A percentile compares a stretch with the other conserved stretches of the same genome.
phyloP scores from a whole-genome alignment of 352 stramenopile genomes.

The Pelagophyceae sp. region DNA sequence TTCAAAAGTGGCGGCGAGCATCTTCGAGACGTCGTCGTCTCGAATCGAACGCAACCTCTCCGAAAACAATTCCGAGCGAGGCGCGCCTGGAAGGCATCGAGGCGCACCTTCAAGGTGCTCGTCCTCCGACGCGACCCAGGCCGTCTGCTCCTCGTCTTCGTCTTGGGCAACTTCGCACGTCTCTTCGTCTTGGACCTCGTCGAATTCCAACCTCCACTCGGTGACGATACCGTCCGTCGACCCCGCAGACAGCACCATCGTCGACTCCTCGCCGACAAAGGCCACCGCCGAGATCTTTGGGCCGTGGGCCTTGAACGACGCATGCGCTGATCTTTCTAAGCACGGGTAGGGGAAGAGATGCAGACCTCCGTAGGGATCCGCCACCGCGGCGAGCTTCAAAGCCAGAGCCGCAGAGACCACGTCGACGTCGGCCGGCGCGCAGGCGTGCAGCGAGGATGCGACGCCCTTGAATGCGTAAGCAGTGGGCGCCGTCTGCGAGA shows the following conservation, averaged over 20 bases:
- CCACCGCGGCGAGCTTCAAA: not conserved
- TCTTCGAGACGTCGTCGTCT: not conserved
- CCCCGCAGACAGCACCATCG: slow-evolving; percentile 7
- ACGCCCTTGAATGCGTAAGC: slow-evolving; percentile 3
- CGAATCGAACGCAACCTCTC: no score
- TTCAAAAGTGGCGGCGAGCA: no score
- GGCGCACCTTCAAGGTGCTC: slow-evolving; percentile 25
- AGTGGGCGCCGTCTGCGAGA: not conserved
- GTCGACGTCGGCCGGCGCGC: not conserved
- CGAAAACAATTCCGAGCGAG: no score
- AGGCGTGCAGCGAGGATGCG: not conserved
- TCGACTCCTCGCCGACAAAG: slow-evolving; percentile 15
- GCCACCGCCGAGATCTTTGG: not conserved
- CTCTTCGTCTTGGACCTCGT: slow-evolving; percentile 34
- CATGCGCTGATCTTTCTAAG: not conserved
- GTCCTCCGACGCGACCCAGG: slow-evolving; percentile 21
- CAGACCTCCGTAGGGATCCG: slow-evolving; percentile 11
- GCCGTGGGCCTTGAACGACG: slow-evolving; percentile 10
- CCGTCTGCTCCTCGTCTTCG: slow-evolving; percentile 25
- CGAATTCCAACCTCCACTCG: slow-evolving; percentile 31
- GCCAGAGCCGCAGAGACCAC: not conserved
- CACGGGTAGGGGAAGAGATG: slow-evolving; percentile 16
- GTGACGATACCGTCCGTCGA: slow-evolving; percentile 26
- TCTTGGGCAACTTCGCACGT: slow-evolving; percentile 22
- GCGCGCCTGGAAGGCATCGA: slow-evolving; percentile 1